Percentiles rank a stretch among this genome's conserved stretches.
Evolutionary conservation across 202 grass and related monocot genomes (phyloP).

Genomic region (Bolboschoenoplectus hybrid): DNA sequence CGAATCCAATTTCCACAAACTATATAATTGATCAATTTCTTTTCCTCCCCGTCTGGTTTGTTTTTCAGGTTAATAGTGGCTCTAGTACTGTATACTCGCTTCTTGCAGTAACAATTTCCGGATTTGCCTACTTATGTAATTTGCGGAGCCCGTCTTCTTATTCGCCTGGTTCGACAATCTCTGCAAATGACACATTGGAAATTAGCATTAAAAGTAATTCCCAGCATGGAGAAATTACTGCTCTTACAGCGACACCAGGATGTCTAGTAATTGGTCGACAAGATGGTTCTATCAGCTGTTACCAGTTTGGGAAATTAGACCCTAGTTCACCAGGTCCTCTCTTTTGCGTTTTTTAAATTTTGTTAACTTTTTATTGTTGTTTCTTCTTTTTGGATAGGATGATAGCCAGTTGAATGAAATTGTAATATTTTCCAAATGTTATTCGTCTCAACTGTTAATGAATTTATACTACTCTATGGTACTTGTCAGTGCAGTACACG

Average conservation of each 20-base stretch:
- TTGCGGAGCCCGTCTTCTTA: conserved; percentile 68
- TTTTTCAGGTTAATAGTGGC: conserved; percentile 55
- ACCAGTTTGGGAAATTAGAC: conserved; percentile 76
- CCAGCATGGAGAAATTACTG: conserved; percentile 69
- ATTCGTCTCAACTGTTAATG: not conserved
- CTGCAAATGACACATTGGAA: conserved; percentile 62
- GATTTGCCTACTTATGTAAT: conserved; percentile 65
- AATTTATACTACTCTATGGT: not conserved
- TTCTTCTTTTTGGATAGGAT: conserved; percentile 1
- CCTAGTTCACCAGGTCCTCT: conserved; percentile 68
- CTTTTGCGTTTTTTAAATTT: not conserved
- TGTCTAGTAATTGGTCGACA: conserved; percentile 72
- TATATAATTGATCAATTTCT: not conserved
- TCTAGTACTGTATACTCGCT: conserved; percentile 60
- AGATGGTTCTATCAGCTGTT: conserved; percentile 84
- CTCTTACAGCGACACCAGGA: conserved; percentile 63
- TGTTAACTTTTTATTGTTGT: not conserved
- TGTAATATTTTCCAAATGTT: not conserved
- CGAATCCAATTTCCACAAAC: conserved; percentile 6
- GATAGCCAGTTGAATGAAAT: not conserved
- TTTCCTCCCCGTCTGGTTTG: conserved; percentile 27
- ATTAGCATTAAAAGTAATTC: conserved; percentile 65
- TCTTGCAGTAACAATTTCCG: conserved; percentile 72
- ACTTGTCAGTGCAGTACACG: not conserved
- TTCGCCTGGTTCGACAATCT: conserved; percentile 67